Base-by-base conservation (phyloP, 768 basidiomycete genomes). In the Boletus coccyginus region DNA sequence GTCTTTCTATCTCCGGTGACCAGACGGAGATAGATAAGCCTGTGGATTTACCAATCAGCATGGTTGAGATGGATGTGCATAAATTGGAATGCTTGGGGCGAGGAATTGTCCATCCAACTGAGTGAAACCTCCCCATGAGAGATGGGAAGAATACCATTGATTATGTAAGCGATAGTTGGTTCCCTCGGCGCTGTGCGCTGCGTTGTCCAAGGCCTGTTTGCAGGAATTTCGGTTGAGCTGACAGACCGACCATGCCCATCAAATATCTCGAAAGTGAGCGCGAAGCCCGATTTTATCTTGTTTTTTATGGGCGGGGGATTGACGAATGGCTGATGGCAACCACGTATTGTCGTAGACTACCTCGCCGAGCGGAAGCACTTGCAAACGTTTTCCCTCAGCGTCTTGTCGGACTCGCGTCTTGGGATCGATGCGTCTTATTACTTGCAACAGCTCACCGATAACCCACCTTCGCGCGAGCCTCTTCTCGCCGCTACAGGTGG, bases 361-460 rank as follows among this genome's bases (percentile, higher is more conserved):
- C 81, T 97, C 65, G 71, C 81, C 27, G 93, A 94, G 79, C 88
- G 92, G 72, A 92, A 93, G 75, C 90, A 95, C 70, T 73, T 91
- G 60, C 87, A 91, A 72, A 88, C 86, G 40, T 84, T 89, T 53
- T 84, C 92, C 21, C 82, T 98, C 52, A 84, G 82, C 54, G 85
- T 87, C 0, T 80, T 99, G 46, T 82, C 90, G 41, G 92, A 97
- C 68, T 92, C 94, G 50, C 89, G 97, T 44, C 87, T 99, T 29
- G 97, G 97, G 33, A 97, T 99, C 69, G 96, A 99, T 80, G 94
- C 94, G 4, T 87, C 89, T 3, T 87, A 88, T 73, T 99, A 98
- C 74, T 79, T 99, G 40, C 81, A 87, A 51, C 78, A 81, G 44
- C 79, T 98, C 61, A 86, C 87, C 16, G 89, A 92, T 53, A 84